Base-by-base conservation (phyloP, 2,329 filamentous ascomycete species). In the Cylindrodendrum hubeiense region DNA sequence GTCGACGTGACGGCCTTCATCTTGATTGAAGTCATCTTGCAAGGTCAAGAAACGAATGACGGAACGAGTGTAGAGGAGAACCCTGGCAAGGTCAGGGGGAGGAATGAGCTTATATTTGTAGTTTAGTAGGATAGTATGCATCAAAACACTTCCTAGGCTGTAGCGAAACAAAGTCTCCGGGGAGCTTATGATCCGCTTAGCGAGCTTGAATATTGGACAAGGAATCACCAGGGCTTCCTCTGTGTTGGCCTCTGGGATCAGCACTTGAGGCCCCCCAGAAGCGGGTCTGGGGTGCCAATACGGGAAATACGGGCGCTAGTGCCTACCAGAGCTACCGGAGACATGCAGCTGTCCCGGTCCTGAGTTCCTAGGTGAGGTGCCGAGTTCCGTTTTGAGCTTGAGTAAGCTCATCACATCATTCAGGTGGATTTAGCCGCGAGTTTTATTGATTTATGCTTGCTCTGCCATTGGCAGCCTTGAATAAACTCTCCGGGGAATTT, bases 121-220 rank as follows among this genome's bases (percentile, higher is more conserved):
- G n/a, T n/a, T n/a, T n/a, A n/a, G n/a, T n/a, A n/a, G n/a, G n/a
- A n/a, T n/a, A n/a, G n/a, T n/a, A n/a, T n/a, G n/a, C n/a, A n/a
- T n/a, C n/a, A n/a, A n/a, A n/a, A n/a, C n/a, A n/a, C n/a, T n/a
- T n/a, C n/a, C n/a, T n/a, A n/a, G n/a, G n/a, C n/a, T n/a, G n/a
- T n/a, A n/a, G 28, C 26, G 47, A 46, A 60, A 43, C 51, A 24
- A 39, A 34, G 60, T 51, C 33, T 37, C 17, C 28, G 26, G 19
- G n/a, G 28, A 57, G 43, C n/a, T 22, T 50, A 69, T 63, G 64
- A 41, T 55, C 63, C n/a, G n/a, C n/a, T n/a, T 54, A 46, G 50
- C 56, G 17, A 63, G 50, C 26, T 44, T 63, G 44, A 67, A 74
- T 69, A 74, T 72, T 71, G 74, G 69, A 67, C 9, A 46, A 9